phyloP scores from a whole-genome alignment of 106 monocot species.

The Dioscorea zingiberensis region DNA sequence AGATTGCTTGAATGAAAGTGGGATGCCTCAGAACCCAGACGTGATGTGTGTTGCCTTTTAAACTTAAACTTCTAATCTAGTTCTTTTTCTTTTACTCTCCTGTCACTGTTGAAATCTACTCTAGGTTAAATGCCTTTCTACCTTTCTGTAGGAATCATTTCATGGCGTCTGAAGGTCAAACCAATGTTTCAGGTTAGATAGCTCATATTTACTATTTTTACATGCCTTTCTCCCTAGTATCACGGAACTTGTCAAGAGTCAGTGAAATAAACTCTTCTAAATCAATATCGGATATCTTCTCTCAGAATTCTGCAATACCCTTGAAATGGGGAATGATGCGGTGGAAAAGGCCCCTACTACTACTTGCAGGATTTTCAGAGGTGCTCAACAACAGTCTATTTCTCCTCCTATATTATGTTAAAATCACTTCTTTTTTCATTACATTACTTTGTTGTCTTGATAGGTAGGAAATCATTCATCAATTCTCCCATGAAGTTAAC shows the following conservation, averaged over 20 bases:
- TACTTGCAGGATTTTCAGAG: constrained; percentile 29
- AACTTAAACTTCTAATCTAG: neutral
- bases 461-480: constrained; percentile 47
- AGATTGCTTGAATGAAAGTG: constrained; percentile 34
- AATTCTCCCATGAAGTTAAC: constrained; percentile 43
- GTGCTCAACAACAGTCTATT: constrained; percentile 13
- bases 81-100: neutral
- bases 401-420: neutral
- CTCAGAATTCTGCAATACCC: constrained; percentile 29
- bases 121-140: constrained; percentile 5
- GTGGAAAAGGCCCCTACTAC: constrained; percentile 15
- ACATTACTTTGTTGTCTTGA: neutral
- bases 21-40: constrained; percentile 20
- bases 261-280: neutral
- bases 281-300: neutral
- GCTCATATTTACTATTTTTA: neutral
- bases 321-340: constrained; percentile 25
- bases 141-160: constrained; percentile 29
- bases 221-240: too few species aligned
- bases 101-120: neutral
- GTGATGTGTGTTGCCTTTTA: constrained; percentile 38
- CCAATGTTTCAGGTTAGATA: constrained; percentile 37
- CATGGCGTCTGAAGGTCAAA: constrained; percentile 19
- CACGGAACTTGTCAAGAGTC: too few species aligned
- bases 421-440: neutral